These are phyloP conservation scores for Suillus sp. DNA, from an alignment of 768 basidiomycete species.

Conservation along the genomic window DNA sequence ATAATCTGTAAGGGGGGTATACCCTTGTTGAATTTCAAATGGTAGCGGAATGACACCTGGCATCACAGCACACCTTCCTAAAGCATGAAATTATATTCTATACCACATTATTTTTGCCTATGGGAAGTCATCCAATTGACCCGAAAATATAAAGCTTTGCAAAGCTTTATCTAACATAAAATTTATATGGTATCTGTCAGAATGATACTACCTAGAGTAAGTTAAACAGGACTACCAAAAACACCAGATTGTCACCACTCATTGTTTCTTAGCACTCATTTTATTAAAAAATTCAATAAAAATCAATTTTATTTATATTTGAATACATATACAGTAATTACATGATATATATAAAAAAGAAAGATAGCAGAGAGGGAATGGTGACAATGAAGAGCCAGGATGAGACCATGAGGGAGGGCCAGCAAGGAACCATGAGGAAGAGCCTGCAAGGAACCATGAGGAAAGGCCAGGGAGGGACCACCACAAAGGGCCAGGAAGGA, in stretches of 20 bases:
- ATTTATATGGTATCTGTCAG: not conserved
- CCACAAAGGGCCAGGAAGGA: too few relatives aligned
- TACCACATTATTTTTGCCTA: not conserved
- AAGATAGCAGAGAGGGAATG: not conserved
- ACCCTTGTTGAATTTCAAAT: not conserved
- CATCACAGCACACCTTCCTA: not conserved
- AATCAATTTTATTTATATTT: not conserved
- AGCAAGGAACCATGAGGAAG: too few relatives aligned
- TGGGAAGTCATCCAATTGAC: not conserved
- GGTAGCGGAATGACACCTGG: not conserved
- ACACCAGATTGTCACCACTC: not conserved
- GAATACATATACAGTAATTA: not conserved
- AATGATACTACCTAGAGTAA: not conserved
- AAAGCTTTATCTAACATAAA: not conserved
- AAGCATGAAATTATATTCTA: not conserved
- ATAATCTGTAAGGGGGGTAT: not conserved
- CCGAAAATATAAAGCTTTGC: too few relatives aligned
- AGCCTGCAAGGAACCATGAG: too few relatives aligned
- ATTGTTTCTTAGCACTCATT: not conserved
- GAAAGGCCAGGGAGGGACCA: too few relatives aligned
- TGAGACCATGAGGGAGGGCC: too few relatives aligned
- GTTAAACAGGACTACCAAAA: not conserved
- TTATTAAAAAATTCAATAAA: not conserved
- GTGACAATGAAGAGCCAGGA: too few relatives aligned
- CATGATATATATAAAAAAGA: not conserved